phyloP scores from a whole-genome alignment of 2,329 filamentous ascomycete species.

The Stemphylium lycopersici region DNA sequence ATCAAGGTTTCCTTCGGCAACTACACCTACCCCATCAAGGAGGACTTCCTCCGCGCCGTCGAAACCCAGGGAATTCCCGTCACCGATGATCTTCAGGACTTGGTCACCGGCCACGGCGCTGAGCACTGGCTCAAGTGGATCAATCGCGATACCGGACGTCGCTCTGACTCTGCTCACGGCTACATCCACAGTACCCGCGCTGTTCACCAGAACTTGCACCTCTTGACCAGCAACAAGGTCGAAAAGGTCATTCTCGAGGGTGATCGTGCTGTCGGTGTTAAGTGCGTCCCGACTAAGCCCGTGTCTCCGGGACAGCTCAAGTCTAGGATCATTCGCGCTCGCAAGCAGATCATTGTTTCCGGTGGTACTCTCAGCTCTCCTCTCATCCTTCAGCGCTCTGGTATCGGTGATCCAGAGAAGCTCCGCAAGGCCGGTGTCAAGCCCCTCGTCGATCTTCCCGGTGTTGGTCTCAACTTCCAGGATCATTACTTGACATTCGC shows the following conservation, averaged over 20 bases:
- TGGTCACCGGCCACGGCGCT: constrained; percentile 70
- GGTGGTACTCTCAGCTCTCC: constrained; percentile 76
- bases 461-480: constrained; percentile 78
- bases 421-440: constrained; percentile 71
- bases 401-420: constrained; percentile 75
- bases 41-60: constrained; percentile 75
- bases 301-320: constrained; percentile 61
- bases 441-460: constrained; percentile 72
- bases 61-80: constrained; percentile 76
- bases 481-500: constrained; percentile 77
- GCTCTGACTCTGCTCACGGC: constrained; percentile 77
- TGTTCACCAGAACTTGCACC: constrained; percentile 72
- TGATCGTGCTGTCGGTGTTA: constrained; percentile 73
- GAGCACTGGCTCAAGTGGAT: constrained; percentile 90
- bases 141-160: constrained; percentile 71
- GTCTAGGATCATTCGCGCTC: constrained; percentile 67
- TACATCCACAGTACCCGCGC: constrained; percentile 79
- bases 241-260: constrained; percentile 77
- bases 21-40: constrained; percentile 81
- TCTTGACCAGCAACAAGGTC: constrained; percentile 77
- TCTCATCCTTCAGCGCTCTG: constrained; percentile 75
- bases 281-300: constrained; percentile 73
- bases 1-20: constrained; percentile 83
- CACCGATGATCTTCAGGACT: constrained; percentile 78
- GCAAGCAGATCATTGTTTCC: constrained; percentile 76